Evolutionary conservation across 805 yeast species (phyloP), one percentile per base, ranked within the genome.

Genomic region (Maudiozyma saulgeensis): DNA sequence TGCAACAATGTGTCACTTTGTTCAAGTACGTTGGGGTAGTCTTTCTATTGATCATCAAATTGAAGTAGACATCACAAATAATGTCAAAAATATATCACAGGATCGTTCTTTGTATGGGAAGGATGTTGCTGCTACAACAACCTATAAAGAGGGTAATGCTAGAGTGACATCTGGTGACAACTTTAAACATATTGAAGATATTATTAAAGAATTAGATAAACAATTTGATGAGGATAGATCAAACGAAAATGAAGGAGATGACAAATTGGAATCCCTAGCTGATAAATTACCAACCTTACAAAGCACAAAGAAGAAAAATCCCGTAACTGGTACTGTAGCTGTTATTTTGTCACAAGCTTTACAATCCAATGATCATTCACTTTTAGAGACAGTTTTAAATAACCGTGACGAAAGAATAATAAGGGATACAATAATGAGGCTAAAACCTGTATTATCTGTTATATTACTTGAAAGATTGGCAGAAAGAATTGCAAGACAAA

Each of bases 301-400:
- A 41, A 54, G 64, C 32, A 56, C 60, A 42, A 66, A 68, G 51
- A 67, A 68, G 43, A 70, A 70, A 51, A 76, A 77, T 53, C 78
- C 81, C 19, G 76, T 80, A 8, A 79, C 85, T 5, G 95, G 93
- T 46, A 80, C 96, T 1, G 77, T 90, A 52, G 80, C 96, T 1
- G 81, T 85, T 1, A 79, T 93, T n/a, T 73, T 93, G 43, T 74
- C 90, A 13, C 99, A 93, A 69, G 91, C 99, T 0, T 74, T 93
- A 53, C 82, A 80, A 58, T 82, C 95, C 19, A 87, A 86, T 59
- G 99, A 93, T 64, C 89, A 82, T 59, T 71, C 93, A 9, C 72
- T 93, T 49, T 73, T 93, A 53, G 98, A 93, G 65, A 80, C 87
- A 2, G 96, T 95, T 12, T 73, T 93, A 54, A 63, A 69, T 52